These are phyloP conservation scores for Filosporella fistucella DNA, from an alignment of 495 filamentous ascomycete genomes.

Conservation along the genomic window DNA sequence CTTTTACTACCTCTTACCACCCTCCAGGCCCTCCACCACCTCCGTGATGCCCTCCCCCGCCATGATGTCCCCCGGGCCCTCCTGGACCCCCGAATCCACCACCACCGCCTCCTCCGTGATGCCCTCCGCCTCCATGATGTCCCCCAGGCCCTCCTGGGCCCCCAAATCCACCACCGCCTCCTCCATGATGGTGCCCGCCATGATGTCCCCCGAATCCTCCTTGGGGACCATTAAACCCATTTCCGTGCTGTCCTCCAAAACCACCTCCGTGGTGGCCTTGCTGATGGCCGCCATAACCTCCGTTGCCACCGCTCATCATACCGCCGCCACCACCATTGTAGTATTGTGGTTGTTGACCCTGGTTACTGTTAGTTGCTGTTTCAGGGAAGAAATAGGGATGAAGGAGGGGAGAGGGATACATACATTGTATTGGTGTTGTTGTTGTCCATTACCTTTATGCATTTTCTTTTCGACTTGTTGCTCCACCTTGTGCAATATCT, in stretches of 20 bases:
- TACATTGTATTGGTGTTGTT: too few species aligned
- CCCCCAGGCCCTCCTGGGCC: background rate
- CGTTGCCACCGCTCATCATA: too few species aligned
- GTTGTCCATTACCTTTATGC: background rate
- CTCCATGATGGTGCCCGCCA: background rate
- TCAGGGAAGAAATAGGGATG: background rate
- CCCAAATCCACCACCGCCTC: background rate
- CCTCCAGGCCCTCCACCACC: background rate
- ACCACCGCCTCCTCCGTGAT: background rate
- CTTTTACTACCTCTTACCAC: background rate
- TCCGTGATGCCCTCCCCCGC: background rate
- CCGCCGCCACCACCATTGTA: background rate
- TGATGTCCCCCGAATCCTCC: background rate
- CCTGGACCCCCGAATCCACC: background rate
- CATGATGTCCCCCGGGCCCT: background rate
- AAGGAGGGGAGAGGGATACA: background rate
- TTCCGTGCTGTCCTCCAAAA: background rate
- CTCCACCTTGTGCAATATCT: background rate
- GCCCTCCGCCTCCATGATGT: background rate
- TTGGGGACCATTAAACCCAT: background rate
- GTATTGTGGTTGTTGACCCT: background rate
- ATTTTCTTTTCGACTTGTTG: background rate
- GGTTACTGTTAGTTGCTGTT: background rate
- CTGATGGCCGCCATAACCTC: background rate
- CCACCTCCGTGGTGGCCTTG: conserved; percentile 2